Evolutionary conservation across 202 grass and related monocot species (phyloP), one percentile per base, ranked within the genome.

Genomic region (Setaria viridis): DNA sequence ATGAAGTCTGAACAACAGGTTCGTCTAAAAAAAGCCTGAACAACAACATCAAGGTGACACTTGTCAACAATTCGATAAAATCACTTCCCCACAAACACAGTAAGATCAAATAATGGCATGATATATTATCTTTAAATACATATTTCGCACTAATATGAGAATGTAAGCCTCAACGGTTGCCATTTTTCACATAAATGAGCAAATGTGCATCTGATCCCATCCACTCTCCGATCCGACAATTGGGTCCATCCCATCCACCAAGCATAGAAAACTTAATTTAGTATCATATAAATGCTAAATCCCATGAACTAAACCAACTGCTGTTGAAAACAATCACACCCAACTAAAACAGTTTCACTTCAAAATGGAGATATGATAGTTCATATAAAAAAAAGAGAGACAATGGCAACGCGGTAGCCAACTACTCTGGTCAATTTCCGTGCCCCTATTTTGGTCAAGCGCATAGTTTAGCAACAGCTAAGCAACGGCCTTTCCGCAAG

Each of bases 381-480:
- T 3, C 13, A 29, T 68, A 30, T 25, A 30, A 15, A 64, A 30
- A 25, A 29, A 6, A 41, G 39, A 72, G 16, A 11, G 33, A 74
- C 17, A 56, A 30, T 20, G 58, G 64, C 7, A 21, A 33, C 2
- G 5, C 13, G 39, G 60, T 6, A 68, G 49, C 76, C 62, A 84
- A 41, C 76, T 71, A 80, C 73, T 48, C 62, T 58, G 37, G 20
- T 72, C 45, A 80, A 65, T 80, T 76, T 60, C 74, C 47, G 55
- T 15, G 81, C 50, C 25, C 69, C 85, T 80, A 9, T 70, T 81
- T 43, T 58, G 70, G 81, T 84, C 80, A 49, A 43, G 48, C 33
- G 64, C 55, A 42, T 62, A 72, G 30, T 53, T 63, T 3, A 71
- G 83, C 64, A 71, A 77, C 84, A 85, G 53, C 53, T 76, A 62